Base-by-base conservation (phyloP, 805 yeast species). In the Yarrowia sp. region DNA sequence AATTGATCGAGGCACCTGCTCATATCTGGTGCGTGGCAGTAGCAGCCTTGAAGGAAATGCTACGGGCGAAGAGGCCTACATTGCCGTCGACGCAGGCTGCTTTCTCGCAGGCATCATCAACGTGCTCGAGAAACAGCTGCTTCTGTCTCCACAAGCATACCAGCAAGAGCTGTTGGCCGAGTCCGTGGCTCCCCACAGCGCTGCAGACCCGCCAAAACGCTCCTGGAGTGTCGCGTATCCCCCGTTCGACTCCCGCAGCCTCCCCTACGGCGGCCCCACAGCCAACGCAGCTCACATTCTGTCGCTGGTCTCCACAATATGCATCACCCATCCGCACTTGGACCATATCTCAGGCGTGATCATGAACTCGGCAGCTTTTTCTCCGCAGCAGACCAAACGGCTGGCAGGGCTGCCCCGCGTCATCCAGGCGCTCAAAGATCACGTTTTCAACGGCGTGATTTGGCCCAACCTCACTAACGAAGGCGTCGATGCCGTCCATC, bases 31-130 rank as follows among this genome's bases (percentile, higher is more conserved):
- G 19, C 89, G 92, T 0, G 73, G 73, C 7, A 68, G 82, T 2
- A 24, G 30, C 30, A 24, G 30, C 30, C 38, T 12, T 2, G 38
- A 10, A 36, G 38, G 38, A 9, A 12, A 36, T 9, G 13, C 38
- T 10, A 12, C 13, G 38, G 13, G 13, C 13, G 13, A 36, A 12
- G 47, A n/a, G 34, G 34, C 71, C 78, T 72, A 89, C 9, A 69
- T 91, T 1, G 84, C 88, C 55, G 76, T 92, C 12, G 98, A 92
- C 74, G 96, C 91, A 0, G 98, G 98, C 0, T 80, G 89, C 1
- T 93, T 96, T 0, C 71, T 89, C 19, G 78, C 86, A 1, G 83
- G 83, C 50, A 75, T 92, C 9, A 74, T 84, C 1, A 86, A 85
- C 13, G 76, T 83, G 17, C 66, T 77, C 17, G 65, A 69, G 68